Conservation (phyloP, 2,329 filamentous ascomycete genomes). For the Hypoxylon sp. region DNA sequence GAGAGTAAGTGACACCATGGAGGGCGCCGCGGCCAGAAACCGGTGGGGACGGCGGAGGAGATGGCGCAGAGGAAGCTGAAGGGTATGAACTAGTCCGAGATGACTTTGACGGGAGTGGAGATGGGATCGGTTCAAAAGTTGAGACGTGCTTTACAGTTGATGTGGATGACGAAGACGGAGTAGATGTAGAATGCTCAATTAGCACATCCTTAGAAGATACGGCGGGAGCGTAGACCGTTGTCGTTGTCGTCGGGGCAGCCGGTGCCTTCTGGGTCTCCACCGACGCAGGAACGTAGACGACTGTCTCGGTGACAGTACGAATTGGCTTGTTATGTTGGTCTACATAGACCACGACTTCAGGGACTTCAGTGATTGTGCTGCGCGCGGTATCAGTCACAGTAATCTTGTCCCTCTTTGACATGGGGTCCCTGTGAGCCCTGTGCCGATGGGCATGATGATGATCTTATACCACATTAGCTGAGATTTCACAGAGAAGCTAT, state of each 20-base stretch:
- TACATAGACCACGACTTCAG: slow-evolving; percentile 72
- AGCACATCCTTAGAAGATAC: slow-evolving; percentile 30
- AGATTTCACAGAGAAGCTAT: not conserved
- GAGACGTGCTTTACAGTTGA: slow-evolving; percentile 32
- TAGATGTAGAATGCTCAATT: slow-evolving; percentile 25
- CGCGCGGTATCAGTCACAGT: slow-evolving; percentile 58
- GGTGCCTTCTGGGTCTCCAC: slow-evolving; percentile 22
- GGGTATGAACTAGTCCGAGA: slow-evolving; percentile 14
- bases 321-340: slow-evolving; percentile 69
- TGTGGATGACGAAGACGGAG: slow-evolving; percentile 21
- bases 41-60: slow-evolving; percentile 37
- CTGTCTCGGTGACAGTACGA: slow-evolving; percentile 60
- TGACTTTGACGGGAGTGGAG: slow-evolving; percentile 19
- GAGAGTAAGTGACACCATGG: slow-evolving; percentile 65
- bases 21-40: slow-evolving; percentile 42
- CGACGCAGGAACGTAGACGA: slow-evolving; percentile 51
- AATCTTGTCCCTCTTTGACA: slow-evolving; percentile 50
- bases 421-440: slow-evolving; percentile 43
- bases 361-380: slow-evolving; percentile 59
- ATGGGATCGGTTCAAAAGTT: slow-evolving; percentile 16
- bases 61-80: slow-evolving; percentile 18
- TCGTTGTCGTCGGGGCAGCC: slow-evolving; percentile 24
- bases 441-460: slow-evolving; percentile 57
- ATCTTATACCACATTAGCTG: slow-evolving; percentile 40
- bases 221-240: slow-evolving; percentile 19